phyloP scores from a whole-genome alignment of 2,329 filamentous ascomycete genomes.

The Graphilbum fragrans region DNA sequence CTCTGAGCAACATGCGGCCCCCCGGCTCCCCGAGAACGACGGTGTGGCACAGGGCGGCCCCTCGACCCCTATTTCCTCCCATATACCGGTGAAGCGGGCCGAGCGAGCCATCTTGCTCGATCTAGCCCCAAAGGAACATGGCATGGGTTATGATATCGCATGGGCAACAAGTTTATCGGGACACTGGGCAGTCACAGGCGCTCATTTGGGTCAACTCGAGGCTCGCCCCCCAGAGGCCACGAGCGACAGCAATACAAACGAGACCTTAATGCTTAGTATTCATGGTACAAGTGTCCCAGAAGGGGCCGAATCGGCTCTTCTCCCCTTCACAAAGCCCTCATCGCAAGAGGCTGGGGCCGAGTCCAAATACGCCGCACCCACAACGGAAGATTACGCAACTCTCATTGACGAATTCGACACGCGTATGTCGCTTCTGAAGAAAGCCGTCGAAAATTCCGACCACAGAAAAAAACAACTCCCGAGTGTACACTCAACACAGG shows the following conservation, averaged over 20 bases:
- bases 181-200: constrained; percentile 52
- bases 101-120: constrained; percentile 44
- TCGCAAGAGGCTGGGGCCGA: not conserved
- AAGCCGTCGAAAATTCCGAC: constrained; percentile 26
- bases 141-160: constrained; percentile 39
- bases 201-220: constrained; percentile 31
- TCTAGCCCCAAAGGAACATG: constrained; percentile 28
- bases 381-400: constrained; percentile 33
- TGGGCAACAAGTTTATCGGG: constrained; percentile 61
- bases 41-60: constrained; percentile 10
- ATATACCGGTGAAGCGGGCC: constrained; percentile 25
- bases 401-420: constrained; percentile 46
- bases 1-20: constrained; percentile 25
- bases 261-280: constrained; percentile 48
- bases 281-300: constrained; percentile 35
- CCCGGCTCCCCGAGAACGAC: constrained; percentile 2
- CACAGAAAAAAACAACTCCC: too few relatives aligned
- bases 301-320: not conserved
- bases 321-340: too few relatives aligned
- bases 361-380: not conserved
- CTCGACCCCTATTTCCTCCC: not conserved
- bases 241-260: constrained; percentile 12
- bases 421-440: constrained; percentile 39
- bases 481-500: too few relatives aligned
- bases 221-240: constrained; percentile 19